phyloP scores from a whole-genome alignment of 2,329 filamentous ascomycete genomes.

The Leptographium wingfieldii region DNA sequence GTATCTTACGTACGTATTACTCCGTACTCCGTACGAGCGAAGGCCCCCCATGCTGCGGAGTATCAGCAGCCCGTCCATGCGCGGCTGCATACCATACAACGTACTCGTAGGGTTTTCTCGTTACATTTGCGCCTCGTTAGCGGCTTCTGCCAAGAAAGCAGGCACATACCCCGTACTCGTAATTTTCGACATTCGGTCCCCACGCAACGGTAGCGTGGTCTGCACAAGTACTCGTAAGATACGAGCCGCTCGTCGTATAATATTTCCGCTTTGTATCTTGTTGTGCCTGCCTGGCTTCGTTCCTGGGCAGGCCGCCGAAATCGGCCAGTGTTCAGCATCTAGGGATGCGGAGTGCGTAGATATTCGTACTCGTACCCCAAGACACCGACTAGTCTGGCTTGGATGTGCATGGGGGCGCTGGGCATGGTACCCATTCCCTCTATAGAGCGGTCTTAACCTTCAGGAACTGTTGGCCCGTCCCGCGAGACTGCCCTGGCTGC shows the following conservation, averaged over 20 bases:
- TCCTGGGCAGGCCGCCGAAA: neutral
- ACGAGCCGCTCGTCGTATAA: neutral
- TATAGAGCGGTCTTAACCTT: neutral
- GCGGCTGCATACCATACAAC: neutral
- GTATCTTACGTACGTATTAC: neutral
- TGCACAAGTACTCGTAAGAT: neutral
- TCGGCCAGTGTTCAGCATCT: neutral
- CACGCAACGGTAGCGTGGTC: constrained; percentile 1
- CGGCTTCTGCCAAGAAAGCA: neutral
- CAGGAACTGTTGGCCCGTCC: neutral
- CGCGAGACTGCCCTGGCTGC: neutral
- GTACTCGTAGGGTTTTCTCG: neutral
- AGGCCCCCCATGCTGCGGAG: too few relatives aligned
- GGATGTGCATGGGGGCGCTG: too few relatives aligned
- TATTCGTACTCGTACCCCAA: too few relatives aligned
- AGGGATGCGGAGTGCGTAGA: too few relatives aligned
- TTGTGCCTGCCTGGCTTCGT: neutral
- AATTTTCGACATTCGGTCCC: neutral
- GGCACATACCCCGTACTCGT: neutral
- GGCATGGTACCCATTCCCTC: neutral
- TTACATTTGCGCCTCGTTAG: neutral
- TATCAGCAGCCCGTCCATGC: neutral
- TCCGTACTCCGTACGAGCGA: neutral
- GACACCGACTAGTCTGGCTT: too few relatives aligned
- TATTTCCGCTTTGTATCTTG: neutral